Conservation (phyloP, 805 yeast species). For the Isabelozyma gotoi region DNA sequence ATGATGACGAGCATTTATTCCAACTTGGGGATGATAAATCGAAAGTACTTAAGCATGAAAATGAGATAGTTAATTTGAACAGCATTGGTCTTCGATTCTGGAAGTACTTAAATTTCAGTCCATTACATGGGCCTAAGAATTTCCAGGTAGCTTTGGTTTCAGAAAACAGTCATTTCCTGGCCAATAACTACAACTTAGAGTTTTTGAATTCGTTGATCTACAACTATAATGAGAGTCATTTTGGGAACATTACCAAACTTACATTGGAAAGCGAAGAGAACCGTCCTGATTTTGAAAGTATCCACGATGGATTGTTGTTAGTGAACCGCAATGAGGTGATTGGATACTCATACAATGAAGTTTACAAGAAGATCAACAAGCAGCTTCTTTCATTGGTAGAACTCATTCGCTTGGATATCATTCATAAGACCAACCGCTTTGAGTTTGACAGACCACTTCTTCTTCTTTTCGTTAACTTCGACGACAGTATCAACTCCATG, state of each 20-base stretch:
- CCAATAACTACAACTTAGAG: slow-evolving; percentile 24
- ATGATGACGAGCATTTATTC: slow-evolving; percentile 21
- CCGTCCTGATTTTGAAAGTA: slow-evolving; percentile 26
- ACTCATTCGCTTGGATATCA: slow-evolving; percentile 36
- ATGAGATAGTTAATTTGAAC: slow-evolving; percentile 45
- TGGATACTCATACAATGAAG: slow-evolving; percentile 20
- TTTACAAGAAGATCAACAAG: slow-evolving; percentile 29
- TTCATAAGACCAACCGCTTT: slow-evolving; percentile 39
- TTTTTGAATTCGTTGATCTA: slow-evolving; percentile 44
- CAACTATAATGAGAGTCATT: slow-evolving; percentile 46
- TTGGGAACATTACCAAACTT: slow-evolving; percentile 46
- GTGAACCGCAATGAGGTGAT: slow-evolving; percentile 16
- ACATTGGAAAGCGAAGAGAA: slow-evolving; percentile 25
- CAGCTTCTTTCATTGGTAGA: slow-evolving; percentile 33
- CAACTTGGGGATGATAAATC: slow-evolving; percentile 24
- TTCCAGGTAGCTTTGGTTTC: slow-evolving; percentile 52
- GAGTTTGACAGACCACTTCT: slow-evolving; percentile 50
- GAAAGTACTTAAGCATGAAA: slow-evolving; percentile 34
- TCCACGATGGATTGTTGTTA: slow-evolving; percentile 26
- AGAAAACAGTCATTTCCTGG: slow-evolving; percentile 23
- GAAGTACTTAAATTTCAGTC: slow-evolving; percentile 59
- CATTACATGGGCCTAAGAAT: slow-evolving; percentile 49
- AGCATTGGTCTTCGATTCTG: slow-evolving; percentile 49
- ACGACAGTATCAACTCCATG: slow-evolving; percentile 42
- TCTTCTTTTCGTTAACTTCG: slow-evolving; percentile 49